Evolutionary conservation across 805 yeast genomes (phyloP), one percentile per base, ranked within the genome.

Genomic region (Candida ficus): DNA sequence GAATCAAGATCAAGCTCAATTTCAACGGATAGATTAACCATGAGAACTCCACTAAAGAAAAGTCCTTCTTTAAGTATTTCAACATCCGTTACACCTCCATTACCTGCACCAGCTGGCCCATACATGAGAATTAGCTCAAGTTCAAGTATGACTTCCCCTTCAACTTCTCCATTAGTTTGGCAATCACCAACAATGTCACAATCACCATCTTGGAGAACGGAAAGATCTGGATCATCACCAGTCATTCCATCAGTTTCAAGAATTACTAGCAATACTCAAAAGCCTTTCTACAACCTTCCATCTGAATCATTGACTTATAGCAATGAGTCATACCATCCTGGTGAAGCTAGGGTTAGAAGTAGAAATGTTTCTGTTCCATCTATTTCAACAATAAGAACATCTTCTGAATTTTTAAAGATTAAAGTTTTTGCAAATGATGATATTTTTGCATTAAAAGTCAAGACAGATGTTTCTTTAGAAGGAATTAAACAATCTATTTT

Each of bases 41-140:
- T 13, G 8, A 26, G n/a, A 7, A 17, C 19, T 16, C 32, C 27
- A 9, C 39, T 28, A 23, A 30, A 19, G 12, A 29, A 29, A 13
- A 47, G 33, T 29, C 56, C 55, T 20, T 37, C 45, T 2, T 33
- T 52, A 8, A 49, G 38, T 5, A 42, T 54, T 7, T 51, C 50
- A 27, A 53, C 54, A 4, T 49, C 56, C 2, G 45, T 44, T 10
- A 53, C 58, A 5, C 57, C 57, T 14, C 58, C 60, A 28, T 38
- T 53, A 14, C 57, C 54, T 13, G 47, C 46, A 4, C 55, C 53
- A 29, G 29, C 35, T 12, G 13, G 35, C 22, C 16, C 36, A n/a
- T 35, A 42, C 3, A 23, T 25, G 6, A 31, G 38, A 16, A 22
- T 30, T 21, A 7, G 35, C 18, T 39, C 45, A 14, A 29, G 11